Base-by-base conservation (phyloP, 2,329 filamentous ascomycete species). In the Alternaria metachromatica region DNA sequence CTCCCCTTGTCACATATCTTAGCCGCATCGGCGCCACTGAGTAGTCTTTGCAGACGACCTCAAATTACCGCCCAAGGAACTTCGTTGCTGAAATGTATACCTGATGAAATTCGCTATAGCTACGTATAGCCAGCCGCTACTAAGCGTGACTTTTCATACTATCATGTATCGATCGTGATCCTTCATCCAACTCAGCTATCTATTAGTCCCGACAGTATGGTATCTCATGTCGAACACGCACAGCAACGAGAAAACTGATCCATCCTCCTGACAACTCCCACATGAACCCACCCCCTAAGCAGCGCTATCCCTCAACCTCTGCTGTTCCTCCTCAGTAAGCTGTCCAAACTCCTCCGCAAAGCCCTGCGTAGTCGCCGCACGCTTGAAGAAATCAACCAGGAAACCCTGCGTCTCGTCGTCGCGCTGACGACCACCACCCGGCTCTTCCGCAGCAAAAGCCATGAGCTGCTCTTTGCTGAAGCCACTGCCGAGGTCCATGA, bases 331-430 rank as follows among this genome's bases (percentile, higher is more conserved):
- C 13, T 82, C 78, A 3, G 80, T 88, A 68, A 90, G 72, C n/a
- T 82, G 80, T 15, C 76, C 80, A 76, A 87, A 90, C 23, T 88
- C 76, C 54, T 85, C 84, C 26, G 81, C 81, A 72, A 90, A 90
- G 12, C 82, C 86, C 3, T 83, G 80, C 67, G 85, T 86, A n/a
- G 80, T 78, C 13, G 83, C 85, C 48, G 85, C 83, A 45, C 83
- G 81, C 46, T 82, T 84, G 82, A 97, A 97, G 82, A 97, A 97
- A 13, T 94, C 89, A 1, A 89, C 86, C 50, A 98, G 84, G 78
- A 93, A 97, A 5, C 87, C 88, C 78, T 97, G 93, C 8, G 94
- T 97, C 84, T 97, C 94, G 76, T 97, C 93, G 76, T 98, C 95
- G 33, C 90, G 88, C 74, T 91, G 88, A 57, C 94, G 88, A 76